Conservation (phyloP, 495 filamentous ascomycete genomes). For the Podospora australis region DNA sequence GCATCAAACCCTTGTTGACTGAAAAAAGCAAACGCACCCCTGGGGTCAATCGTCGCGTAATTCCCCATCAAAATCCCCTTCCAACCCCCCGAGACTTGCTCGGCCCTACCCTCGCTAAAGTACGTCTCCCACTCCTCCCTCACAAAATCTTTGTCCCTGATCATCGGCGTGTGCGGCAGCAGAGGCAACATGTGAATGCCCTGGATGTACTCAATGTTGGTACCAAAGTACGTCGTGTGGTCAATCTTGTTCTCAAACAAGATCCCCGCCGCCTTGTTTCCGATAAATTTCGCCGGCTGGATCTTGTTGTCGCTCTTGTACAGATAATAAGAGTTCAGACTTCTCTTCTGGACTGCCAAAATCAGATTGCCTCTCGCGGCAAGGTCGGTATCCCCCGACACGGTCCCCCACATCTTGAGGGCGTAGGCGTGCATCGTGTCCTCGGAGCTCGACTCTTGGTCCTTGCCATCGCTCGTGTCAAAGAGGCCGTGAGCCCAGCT, state of each 20-base stretch:
- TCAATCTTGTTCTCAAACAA: conserved; percentile 96
- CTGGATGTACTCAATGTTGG: conserved; percentile 75
- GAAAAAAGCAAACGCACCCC: conserved; percentile 69
- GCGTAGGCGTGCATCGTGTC: conserved; percentile 85
- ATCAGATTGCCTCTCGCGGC: conserved; percentile 69
- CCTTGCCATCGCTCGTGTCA: conserved; percentile 83
- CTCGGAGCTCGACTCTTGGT: conserved; percentile 87
- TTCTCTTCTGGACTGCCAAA: conserved; percentile 65
- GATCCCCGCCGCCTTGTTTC: conserved; percentile 86
- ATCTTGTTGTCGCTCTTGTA: conserved; percentile 62
- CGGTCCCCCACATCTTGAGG: conserved; percentile 88
- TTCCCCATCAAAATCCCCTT: conserved; percentile 80
- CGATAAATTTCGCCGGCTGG: conserved; percentile 69
- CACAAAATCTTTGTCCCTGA: conserved; percentile 64
- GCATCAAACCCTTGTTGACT: conserved; percentile 55
- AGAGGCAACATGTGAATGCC: conserved; percentile 97
- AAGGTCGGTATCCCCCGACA: conserved; percentile 67
- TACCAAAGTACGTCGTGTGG: conserved; percentile 90
- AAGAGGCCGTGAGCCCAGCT: conserved; percentile 96
- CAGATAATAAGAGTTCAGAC: conserved; percentile 75
- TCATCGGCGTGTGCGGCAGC: conserved; percentile 61
- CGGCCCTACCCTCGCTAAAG: conserved; percentile 58
- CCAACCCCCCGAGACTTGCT: conserved; percentile 67
- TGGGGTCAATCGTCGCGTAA: conserved; percentile 69
- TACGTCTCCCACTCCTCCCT: conserved; percentile 78